Evolutionary conservation across 2,329 filamentous ascomycete genomes (phyloP).

Genomic region (Fusarium clavum): DNA sequence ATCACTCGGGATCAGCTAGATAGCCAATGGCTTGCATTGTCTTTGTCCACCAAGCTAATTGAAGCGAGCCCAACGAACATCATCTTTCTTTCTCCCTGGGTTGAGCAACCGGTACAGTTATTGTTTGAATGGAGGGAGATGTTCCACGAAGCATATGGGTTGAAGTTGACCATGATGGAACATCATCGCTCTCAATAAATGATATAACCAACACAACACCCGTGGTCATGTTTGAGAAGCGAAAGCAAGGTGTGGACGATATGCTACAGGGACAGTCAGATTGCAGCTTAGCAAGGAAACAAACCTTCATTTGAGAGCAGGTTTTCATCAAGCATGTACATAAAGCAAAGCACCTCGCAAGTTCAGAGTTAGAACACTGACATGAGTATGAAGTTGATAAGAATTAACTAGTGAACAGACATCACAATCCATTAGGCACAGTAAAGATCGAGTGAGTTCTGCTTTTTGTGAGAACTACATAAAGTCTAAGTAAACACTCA

Average conservation of each 20-base stretch:
- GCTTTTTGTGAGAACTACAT: conserved; percentile 32
- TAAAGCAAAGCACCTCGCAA: background rate
- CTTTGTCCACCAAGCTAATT: background rate
- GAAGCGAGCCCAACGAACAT: background rate
- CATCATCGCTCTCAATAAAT: too few relatives aligned
- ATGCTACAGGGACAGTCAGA: background rate
- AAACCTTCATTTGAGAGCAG: background rate
- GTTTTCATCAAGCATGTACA: background rate
- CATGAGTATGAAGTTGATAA: background rate
- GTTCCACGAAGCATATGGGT: background rate
- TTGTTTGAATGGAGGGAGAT: background rate
- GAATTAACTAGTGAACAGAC: background rate
- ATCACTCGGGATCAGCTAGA: background rate
- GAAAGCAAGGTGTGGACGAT: background rate
- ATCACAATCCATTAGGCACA: background rate
- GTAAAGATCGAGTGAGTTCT: conserved; percentile 1
- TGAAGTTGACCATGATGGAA: background rate
- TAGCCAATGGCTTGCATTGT: background rate
- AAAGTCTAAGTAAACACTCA: conserved; percentile 32
- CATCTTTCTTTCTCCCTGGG: background rate
- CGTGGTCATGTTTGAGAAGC: background rate
- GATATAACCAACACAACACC: background rate
- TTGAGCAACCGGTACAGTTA: background rate
- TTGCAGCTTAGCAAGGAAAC: background rate
- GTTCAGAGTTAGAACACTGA: background rate